Base-by-base conservation (phyloP, 768 basidiomycete genomes). In the Boletus tylopilopsis region DNA sequence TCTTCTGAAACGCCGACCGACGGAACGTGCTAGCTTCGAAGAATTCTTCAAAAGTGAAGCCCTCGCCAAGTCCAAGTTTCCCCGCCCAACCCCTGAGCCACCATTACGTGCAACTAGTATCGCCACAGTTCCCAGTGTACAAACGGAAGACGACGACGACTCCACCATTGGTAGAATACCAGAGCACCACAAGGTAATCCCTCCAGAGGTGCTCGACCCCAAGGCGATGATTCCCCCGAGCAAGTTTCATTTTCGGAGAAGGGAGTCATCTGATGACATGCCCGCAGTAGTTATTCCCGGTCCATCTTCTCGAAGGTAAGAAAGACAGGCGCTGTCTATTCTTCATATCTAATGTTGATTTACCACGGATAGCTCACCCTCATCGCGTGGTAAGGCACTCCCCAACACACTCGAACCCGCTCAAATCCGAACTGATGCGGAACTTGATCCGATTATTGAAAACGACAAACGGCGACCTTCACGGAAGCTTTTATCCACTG, bases 31-130 rank as follows among this genome's bases (percentile, higher is more conserved):
- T 21, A 84, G 78, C 48, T 99, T 94, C 52, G 90, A 94, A 12
- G 90, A 94, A 35, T 97, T 96, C 71, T 99, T 99, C 65, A 76
- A 77, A 44, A 90, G 88, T 55, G 77, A 76, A 27, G 93, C 86
- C 30, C 73, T 88, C 56, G 83, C 78, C 23, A 88, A 85, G 64
- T 85, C 80, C 33, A 91, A 85, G 70, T 90, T 90, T 60, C 82
- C 85, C 6, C 71, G 82, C 38, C 80, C 82, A 7, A 49, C 32
- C 16, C 43, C 57, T 13, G 22, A 61, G 55, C 36, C 47, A 42
- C 30, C 52, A 16, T 56, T 33, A 2, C 62, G 55, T 8, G 32
- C 42, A n/a, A 45, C 52, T 4, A 36, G 41, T 7, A 47, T 60
- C 6, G 38, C 50, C 5, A 45, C 55, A 6, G 49, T 25, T 39